Evolutionary conservation across 768 basidiomycete species (phyloP).

Genomic region (Boletus reticulatus): DNA sequence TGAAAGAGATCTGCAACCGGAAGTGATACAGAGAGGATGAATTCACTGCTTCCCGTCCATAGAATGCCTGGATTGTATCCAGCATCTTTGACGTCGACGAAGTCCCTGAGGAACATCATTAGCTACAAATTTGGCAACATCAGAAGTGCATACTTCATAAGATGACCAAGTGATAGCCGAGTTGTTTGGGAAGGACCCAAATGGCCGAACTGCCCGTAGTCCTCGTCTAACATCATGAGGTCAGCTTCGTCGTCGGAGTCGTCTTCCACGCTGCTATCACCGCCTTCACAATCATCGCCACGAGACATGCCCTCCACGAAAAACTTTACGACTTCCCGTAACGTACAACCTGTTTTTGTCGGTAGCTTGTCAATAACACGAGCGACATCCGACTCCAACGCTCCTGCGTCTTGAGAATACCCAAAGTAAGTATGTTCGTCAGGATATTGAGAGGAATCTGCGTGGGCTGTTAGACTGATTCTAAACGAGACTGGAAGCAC

Average conservation of each 20-base stretch:
- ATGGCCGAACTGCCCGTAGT: neutral
- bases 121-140: neutral
- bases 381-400: slow-evolving; percentile 40
- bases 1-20: slow-evolving; percentile 50
- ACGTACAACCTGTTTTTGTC: slow-evolving; percentile 38
- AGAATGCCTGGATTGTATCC: slow-evolving; percentile 61
- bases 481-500: slow-evolving; percentile 4
- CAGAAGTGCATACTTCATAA: neutral
- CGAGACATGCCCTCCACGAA: slow-evolving; percentile 34
- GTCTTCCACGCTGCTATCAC: slow-evolving; percentile 35
- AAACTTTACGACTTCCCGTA: slow-evolving; percentile 45
- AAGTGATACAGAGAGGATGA: slow-evolving; percentile 55
- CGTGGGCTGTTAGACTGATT: neutral
- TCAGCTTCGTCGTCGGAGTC: slow-evolving; percentile 32
- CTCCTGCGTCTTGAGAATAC: slow-evolving; percentile 44
- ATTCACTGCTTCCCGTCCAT: slow-evolving; percentile 48
- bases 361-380: slow-evolving; percentile 45
- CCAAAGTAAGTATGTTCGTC: slow-evolving; percentile 54
- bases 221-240: slow-evolving; percentile 17
- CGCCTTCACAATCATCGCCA: slow-evolving; percentile 36
- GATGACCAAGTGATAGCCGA: neutral
- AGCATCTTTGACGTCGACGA: slow-evolving; percentile 54
- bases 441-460: slow-evolving; percentile 71
- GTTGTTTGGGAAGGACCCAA: neutral
- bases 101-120: slow-evolving; percentile 42